Evolutionary conservation across 345 rosid genomes (phyloP).

Genomic region (Orychophragmus violaceus): DNA sequence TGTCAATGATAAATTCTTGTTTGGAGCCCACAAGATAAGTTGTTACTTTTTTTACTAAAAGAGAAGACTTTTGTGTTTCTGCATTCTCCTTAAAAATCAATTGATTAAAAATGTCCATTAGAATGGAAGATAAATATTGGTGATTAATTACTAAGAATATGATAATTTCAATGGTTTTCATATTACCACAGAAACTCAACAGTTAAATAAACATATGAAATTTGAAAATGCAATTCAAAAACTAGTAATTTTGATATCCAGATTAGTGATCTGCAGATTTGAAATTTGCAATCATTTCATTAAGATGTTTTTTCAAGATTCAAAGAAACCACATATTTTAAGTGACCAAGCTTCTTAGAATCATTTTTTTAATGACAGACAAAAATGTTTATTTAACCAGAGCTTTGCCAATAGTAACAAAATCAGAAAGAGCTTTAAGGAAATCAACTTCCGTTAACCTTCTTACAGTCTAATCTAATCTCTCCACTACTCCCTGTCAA

Average conservation of each 20-base stretch:
- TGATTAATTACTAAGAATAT: not conserved
- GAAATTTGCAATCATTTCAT: not conserved
- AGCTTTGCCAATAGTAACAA: not conserved
- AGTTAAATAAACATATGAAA: not conserved
- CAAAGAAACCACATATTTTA: not conserved
- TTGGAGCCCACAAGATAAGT: constrained; percentile 19
- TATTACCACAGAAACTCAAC: not conserved
- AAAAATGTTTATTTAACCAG: not conserved
- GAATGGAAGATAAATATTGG: too few species aligned
- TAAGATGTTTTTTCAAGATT: not conserved
- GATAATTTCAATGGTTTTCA: not conserved
- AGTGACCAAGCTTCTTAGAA: not conserved
- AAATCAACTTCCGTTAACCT: constrained; percentile 34
- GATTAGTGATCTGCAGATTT: not conserved
- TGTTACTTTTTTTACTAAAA: not conserved
- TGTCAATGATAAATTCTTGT: constrained; percentile 12
- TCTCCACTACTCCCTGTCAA: constrained; percentile 52
- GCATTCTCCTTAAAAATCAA: not conserved
- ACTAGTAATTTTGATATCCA: not conserved
- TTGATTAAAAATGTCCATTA: not conserved
- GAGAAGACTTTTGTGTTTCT: not conserved
- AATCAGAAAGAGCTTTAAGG: not conserved
- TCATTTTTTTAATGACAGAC: not conserved
- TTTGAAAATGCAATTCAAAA: not conserved
- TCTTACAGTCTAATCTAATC: constrained; percentile 49